Conservation (phyloP, 495 filamentous ascomycete genomes). For the Annulohypoxylon moriforme region DNA sequence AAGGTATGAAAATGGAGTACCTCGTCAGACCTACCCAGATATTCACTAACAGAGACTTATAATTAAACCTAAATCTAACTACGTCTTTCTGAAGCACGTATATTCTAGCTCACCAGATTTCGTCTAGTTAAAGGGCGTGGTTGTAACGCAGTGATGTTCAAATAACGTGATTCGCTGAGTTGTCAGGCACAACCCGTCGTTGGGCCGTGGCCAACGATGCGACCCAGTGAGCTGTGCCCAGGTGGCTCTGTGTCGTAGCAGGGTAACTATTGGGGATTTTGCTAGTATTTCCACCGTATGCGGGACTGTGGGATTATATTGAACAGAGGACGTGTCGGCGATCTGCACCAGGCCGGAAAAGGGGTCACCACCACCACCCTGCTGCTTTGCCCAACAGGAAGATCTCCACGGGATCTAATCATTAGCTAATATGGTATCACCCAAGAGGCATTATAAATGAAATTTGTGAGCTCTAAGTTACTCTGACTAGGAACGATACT, state of each 20-base stretch:
- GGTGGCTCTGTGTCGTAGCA: conserved; percentile 22
- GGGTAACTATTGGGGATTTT: conserved; percentile 13
- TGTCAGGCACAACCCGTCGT: conserved; percentile 41
- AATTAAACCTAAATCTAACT: background rate
- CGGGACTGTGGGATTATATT: conserved; percentile 33
- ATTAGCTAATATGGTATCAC: conserved; percentile 24
- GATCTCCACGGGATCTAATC: background rate
- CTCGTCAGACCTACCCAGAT: conserved; percentile 1
- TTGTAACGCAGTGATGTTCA: conserved; percentile 17
- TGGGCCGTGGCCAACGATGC: conserved; percentile 32
- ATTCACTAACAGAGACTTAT: conserved; percentile 23
- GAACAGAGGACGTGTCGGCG: conserved; percentile 40
- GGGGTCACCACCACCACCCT: conserved; percentile 28
- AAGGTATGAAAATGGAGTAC: background rate
- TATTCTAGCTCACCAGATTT: conserved; percentile 11
- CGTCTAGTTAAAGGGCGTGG: conserved; percentile 14
- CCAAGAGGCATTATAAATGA: background rate
- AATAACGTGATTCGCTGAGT: conserved; percentile 38
- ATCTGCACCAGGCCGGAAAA: conserved; percentile 35
- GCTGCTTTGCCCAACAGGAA: conserved; percentile 18
- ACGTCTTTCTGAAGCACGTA: background rate
- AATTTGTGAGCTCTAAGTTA: background rate
- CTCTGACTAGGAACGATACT: conserved; percentile 6
- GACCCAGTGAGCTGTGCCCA: conserved; percentile 38
- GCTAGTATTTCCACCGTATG: conserved; percentile 19